Conservation (phyloP, 2,329 filamentous ascomycete genomes). For the Phaeosphaeriaceae sp. region DNA sequence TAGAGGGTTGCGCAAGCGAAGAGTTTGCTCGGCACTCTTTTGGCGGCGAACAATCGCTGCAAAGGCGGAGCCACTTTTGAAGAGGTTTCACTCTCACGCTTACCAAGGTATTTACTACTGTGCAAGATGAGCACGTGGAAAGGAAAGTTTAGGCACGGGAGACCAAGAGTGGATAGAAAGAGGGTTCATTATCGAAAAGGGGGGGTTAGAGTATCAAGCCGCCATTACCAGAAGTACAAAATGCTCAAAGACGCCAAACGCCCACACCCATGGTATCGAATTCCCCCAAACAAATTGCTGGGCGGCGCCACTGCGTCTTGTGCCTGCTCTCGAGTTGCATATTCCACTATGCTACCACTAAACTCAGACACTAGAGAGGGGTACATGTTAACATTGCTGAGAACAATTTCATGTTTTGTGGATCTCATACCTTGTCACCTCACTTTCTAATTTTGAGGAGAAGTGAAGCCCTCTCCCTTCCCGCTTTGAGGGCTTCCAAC, state of each 20-base stretch:
- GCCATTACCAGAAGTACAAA: background rate
- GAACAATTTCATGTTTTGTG: too few species aligned
- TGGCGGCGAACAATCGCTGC: background rate
- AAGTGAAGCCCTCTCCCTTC: background rate
- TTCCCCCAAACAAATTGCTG: constrained; percentile 69
- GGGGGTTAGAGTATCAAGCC: background rate
- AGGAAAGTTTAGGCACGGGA: background rate
- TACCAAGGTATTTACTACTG: background rate
- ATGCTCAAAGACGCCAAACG: background rate
- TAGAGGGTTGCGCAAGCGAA: background rate
- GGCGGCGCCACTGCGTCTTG: constrained; percentile 96
- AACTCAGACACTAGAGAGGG: constrained; percentile 55
- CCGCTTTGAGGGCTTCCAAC: background rate
- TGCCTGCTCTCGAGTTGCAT: constrained; percentile 98
- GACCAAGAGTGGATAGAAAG: background rate
- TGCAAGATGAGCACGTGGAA: background rate
- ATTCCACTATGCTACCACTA: constrained; percentile 99
- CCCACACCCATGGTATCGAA: constrained; percentile 4
- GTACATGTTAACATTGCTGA: background rate
- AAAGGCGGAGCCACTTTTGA: background rate
- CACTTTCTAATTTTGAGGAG: background rate
- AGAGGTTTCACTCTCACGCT: background rate
- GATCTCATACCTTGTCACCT: background rate
- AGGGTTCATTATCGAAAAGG: background rate
- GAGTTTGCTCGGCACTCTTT: background rate